These are phyloP conservation scores for Phytophthora ramorum DNA, from an alignment of 352 stramenopile genomes.

Conservation along the genomic window DNA sequence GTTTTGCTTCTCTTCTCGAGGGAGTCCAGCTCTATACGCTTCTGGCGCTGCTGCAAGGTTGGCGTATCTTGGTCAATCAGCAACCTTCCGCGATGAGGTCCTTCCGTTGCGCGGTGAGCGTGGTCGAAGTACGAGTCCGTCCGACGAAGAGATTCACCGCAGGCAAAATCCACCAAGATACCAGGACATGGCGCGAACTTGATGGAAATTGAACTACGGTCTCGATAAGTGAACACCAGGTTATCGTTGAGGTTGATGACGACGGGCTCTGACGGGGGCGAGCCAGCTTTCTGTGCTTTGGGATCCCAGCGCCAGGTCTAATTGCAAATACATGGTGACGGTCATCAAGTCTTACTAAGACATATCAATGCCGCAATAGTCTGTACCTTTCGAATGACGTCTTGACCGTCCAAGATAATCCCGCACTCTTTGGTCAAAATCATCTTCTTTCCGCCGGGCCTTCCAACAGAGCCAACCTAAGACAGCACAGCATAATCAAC, in stretches of 20 bases:
- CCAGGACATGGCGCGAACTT: conserved; percentile 68
- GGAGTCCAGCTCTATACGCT: conserved; percentile 69
- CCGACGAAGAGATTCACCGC: conserved; percentile 72
- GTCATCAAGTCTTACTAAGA: neutral
- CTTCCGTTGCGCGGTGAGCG: conserved; percentile 42
- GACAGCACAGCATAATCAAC: neutral
- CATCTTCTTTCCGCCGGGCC: conserved; percentile 61
- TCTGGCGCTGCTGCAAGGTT: conserved; percentile 75
- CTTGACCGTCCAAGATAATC: conserved; percentile 56
- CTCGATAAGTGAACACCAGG: conserved; percentile 73
- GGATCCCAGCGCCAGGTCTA: conserved; percentile 73
- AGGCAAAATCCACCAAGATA: conserved; percentile 69
- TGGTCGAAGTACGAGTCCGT: conserved; percentile 78
- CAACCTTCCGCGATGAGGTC: conserved; percentile 61
- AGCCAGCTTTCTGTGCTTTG: conserved; percentile 70
- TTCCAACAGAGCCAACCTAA: conserved; percentile 66
- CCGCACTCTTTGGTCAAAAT: conserved; percentile 72
- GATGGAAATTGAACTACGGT: conserved; percentile 68
- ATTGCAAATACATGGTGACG: neutral
- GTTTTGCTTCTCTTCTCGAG: conserved; percentile 80
- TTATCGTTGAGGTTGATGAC: conserved; percentile 77
- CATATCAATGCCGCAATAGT: neutral
- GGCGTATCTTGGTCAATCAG: conserved; percentile 60
- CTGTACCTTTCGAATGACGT: conserved; percentile 63
- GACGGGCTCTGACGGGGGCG: conserved; percentile 60